Conservation (phyloP, 768 basidiomycete genomes). For the Mycena amicta region DNA sequence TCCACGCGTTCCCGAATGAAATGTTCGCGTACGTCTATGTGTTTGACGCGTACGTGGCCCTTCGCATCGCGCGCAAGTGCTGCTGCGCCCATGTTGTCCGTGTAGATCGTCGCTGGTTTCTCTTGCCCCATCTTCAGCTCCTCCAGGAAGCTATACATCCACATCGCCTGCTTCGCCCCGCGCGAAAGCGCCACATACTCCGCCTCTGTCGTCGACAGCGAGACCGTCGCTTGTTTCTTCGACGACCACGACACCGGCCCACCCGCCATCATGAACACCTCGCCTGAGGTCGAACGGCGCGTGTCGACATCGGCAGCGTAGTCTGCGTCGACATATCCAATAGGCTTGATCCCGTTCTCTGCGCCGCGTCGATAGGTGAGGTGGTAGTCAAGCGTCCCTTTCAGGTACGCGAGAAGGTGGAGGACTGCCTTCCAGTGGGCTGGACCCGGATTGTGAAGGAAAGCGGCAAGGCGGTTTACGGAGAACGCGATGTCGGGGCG, state of each 20-base stretch:
- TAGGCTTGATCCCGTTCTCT: neutral
- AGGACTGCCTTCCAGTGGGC: slow-evolving; percentile 42
- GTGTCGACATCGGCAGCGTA: neutral
- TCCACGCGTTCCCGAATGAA: slow-evolving; percentile 13
- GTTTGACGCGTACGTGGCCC: slow-evolving; percentile 13
- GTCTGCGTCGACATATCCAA: slow-evolving; percentile 22
- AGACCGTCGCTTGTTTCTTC: neutral
- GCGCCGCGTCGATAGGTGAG: slow-evolving; percentile 24
- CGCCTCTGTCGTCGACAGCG: neutral
- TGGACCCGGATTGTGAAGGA: slow-evolving; percentile 27
- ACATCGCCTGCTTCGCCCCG: slow-evolving; percentile 33
- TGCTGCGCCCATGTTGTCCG: slow-evolving; percentile 32
- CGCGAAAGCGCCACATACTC: slow-evolving; percentile 31
- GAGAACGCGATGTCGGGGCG: slow-evolving; percentile 32
- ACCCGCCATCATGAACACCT: neutral
- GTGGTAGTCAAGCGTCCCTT: slow-evolving; percentile 30
- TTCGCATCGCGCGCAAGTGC: slow-evolving; percentile 7
- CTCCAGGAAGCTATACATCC: slow-evolving; percentile 29
- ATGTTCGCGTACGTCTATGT: slow-evolving; percentile 17
- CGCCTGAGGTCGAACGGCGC: neutral
- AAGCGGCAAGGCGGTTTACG: slow-evolving; percentile 24
- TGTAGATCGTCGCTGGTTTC: slow-evolving; percentile 22
- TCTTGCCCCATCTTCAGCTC: slow-evolving; percentile 26
- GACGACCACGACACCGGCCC: neutral
- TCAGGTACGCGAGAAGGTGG: slow-evolving; percentile 38